Percentiles rank a stretch among this genome's conserved stretches.
phyloP scores from a whole-genome alignment of 768 basidiomycete genomes.

The Artomyces pyxidatus region DNA sequence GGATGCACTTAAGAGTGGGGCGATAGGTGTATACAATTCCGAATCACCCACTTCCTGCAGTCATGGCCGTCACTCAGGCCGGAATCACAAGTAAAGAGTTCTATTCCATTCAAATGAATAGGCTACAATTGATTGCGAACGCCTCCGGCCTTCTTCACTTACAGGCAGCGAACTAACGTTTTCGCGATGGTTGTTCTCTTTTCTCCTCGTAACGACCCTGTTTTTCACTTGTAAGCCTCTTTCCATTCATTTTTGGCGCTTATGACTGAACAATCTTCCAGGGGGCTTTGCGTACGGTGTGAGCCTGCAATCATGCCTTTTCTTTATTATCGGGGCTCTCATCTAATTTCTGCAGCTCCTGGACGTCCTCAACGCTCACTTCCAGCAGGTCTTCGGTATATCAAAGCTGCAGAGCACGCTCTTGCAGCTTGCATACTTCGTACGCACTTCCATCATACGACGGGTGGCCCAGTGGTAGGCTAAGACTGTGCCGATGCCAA shows the following conservation, averaged over 20 bases:
- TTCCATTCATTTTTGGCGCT: neutral
- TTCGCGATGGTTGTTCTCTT: conserved; percentile 44
- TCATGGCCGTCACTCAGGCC: too few relatives aligned
- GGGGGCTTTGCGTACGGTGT: conserved; percentile 68
- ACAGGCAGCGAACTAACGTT: conserved; percentile 11
- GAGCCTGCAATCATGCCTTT: neutral
- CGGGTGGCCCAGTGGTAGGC: neutral
- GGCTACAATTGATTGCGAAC: too few relatives aligned
- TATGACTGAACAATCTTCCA: conserved; percentile 10
- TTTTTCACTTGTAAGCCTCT: conserved; percentile 59
- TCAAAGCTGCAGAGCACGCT: conserved; percentile 64
- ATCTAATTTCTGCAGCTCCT: conserved; percentile 36
- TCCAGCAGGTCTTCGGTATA: conserved; percentile 62
- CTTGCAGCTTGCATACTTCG: conserved; percentile 67
- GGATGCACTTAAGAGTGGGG: too few relatives aligned
- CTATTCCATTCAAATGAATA: too few relatives aligned
- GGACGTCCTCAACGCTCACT: conserved; percentile 65
- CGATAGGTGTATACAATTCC: too few relatives aligned
- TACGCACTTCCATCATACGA: conserved; percentile 19
- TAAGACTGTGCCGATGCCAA: conserved; percentile 11
- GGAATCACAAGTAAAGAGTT: too few relatives aligned
- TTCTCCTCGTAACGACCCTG: conserved; percentile 61
- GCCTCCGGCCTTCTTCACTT: too few relatives aligned
- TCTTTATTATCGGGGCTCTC: conserved; percentile 19
- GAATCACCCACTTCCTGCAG: too few relatives aligned